Percentiles rank a stretch among this genome's conserved stretches.
phyloP scores from a whole-genome alignment of 306 rosid species.

The Macrotyloma uniflorum region DNA sequence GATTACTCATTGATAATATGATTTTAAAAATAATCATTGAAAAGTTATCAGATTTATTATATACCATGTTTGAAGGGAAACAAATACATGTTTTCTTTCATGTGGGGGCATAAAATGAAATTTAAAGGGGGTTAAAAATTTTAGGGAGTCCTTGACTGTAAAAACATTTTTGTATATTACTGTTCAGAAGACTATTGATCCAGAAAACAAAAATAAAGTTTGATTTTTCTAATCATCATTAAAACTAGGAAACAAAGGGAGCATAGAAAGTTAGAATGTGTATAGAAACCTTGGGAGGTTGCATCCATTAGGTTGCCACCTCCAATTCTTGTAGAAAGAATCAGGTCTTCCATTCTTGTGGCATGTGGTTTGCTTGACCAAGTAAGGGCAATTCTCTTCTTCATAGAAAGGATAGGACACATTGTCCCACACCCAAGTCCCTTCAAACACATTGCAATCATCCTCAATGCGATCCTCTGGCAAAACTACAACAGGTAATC shows the following conservation, averaged over 20 bases:
- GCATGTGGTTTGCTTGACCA: constrained; percentile 93
- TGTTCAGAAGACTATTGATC: too few species aligned
- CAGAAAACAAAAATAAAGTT: neutral
- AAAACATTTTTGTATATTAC: too few species aligned
- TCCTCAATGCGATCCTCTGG: constrained; percentile 61
- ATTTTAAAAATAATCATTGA: too few species aligned
- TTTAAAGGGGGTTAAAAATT: too few species aligned
- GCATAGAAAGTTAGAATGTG: neutral
- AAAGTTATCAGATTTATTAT: too few species aligned
- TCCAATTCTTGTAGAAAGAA: constrained; percentile 85
- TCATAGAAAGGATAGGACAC: constrained; percentile 69
- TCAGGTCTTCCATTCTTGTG: constrained; percentile 85
- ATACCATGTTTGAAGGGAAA: too few species aligned
- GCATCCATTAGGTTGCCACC: constrained; percentile 86
- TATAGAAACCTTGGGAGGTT: constrained; percentile 70
- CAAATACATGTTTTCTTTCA: too few species aligned
- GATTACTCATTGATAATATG: too few species aligned
- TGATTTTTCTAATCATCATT: neutral
- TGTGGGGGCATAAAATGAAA: too few species aligned
- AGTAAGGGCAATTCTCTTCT: constrained; percentile 77
- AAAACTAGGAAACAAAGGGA: neutral
- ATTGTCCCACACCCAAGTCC: constrained; percentile 92
- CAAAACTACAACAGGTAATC: constrained; percentile 49
- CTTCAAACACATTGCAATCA: constrained; percentile 74
- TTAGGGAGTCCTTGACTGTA: too few species aligned